Conservation (phyloP, 176 grass and related monocot genomes). For the Chrysopogon serrulatus region DNA sequence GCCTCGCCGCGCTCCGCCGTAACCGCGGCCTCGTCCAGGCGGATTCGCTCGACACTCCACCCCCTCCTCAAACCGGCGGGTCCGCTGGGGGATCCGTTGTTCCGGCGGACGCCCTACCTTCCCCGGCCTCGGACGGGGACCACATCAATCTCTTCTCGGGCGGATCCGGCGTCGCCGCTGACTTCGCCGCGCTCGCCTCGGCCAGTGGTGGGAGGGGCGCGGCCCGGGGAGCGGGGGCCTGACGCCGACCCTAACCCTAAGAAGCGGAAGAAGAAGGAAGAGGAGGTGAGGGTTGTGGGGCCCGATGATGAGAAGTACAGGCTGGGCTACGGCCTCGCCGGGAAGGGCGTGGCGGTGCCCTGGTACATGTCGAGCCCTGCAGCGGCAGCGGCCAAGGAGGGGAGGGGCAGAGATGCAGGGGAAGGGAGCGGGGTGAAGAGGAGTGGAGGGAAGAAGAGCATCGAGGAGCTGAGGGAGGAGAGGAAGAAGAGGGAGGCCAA, state of each 20-base stretch:
- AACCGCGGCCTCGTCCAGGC: constrained; percentile 41
- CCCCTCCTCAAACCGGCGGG: background rate
- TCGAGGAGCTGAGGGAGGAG: constrained; percentile 68
- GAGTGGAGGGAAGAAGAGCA: constrained; percentile 56
- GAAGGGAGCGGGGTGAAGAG: constrained; percentile 23
- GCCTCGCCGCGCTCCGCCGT: constrained; percentile 59
- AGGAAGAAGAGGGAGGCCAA: constrained; percentile 65
- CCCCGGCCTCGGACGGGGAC: constrained; percentile 14
- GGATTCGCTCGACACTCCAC: background rate
- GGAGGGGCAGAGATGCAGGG: background rate
- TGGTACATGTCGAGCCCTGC: constrained; percentile 63
- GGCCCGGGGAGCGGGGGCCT: constrained; percentile 26
- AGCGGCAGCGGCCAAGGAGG: background rate
- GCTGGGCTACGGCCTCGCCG: constrained; percentile 77
- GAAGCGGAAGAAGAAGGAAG: constrained; percentile 66
- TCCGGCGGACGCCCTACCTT: background rate
- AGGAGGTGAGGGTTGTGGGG: constrained; percentile 47
- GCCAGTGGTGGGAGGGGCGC: constrained; percentile 36
- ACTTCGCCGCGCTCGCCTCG: constrained; percentile 60
- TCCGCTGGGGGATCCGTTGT: too few relatives aligned
- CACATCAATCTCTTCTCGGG: constrained; percentile 87
- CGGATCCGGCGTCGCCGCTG: constrained; percentile 21
- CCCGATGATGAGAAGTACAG: constrained; percentile 95
- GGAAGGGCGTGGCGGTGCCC: constrained; percentile 80
- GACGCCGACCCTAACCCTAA: constrained; percentile 38